These are phyloP conservation scores for Spergularia azorica DNA, from an alignment of 179 eudicot genomes.

Conservation along the genomic window DNA sequence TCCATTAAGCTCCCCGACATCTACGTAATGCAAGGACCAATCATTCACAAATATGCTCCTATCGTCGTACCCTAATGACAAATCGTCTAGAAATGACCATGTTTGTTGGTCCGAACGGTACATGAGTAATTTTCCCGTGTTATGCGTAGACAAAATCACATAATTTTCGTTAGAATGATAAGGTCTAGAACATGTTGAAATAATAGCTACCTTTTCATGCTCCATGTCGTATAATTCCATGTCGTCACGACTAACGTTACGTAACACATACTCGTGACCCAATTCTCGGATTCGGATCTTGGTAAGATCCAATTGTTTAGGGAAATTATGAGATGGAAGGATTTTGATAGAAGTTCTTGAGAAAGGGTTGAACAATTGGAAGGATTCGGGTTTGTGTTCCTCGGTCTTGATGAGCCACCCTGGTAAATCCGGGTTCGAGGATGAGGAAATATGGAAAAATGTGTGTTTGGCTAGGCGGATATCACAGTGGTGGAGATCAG, in stretches of 20 bases:
- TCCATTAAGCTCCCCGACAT: slow-evolving; percentile 27
- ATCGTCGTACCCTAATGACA: slow-evolving; percentile 36
- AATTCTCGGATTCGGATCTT: slow-evolving; percentile 22
- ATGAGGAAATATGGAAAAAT: slow-evolving; percentile 11
- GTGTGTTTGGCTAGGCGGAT: slow-evolving; percentile 31
- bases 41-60: slow-evolving; percentile 37
- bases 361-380: slow-evolving; percentile 29
- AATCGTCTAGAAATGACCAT: slow-evolving; percentile 36
- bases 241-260: slow-evolving; percentile 15
- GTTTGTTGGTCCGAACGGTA: slow-evolving; percentile 22
- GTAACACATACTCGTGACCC: slow-evolving; percentile 35
- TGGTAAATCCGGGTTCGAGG: not conserved
- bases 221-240: slow-evolving; percentile 26
- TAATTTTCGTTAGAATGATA: slow-evolving; percentile 5
- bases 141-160: slow-evolving; percentile 31
- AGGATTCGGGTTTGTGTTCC: slow-evolving; percentile 18
- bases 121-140: slow-evolving; percentile 36
- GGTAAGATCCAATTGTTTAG: slow-evolving; percentile 25
- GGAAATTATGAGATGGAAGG: not conserved
- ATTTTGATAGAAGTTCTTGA: slow-evolving; percentile 21
- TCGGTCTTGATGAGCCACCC: slow-evolving; percentile 38
- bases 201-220: slow-evolving; percentile 34
- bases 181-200: not conserved
- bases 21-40: slow-evolving; percentile 40
- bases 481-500: not conserved